A percentile compares a stretch with the other conserved stretches of the same genome.
Evolutionary conservation across 1,139 yeast genomes (phyloP).

Genomic region (Saccharomyces pastorianus): DNA sequence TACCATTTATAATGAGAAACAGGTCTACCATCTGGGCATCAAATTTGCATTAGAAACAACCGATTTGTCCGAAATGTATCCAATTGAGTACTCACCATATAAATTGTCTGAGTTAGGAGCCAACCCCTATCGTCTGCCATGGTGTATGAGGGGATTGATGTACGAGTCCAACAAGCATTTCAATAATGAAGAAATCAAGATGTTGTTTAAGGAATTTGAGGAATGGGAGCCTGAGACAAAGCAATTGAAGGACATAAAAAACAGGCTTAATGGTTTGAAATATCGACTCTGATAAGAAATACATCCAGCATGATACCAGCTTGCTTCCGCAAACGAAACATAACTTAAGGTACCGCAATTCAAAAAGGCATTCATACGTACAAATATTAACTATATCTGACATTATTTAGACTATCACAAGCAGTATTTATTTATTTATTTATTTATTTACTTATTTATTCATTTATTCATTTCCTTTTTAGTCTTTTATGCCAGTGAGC

Average conservation of each 20-base stretch:
- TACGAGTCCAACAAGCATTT: slow-evolving; percentile 41
- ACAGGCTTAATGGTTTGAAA: slow-evolving; percentile 65
- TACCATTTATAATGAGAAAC: slow-evolving; percentile 72
- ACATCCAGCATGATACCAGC: background rate
- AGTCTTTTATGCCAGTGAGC: background rate
- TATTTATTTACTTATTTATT: background rate
- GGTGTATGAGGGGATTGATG: slow-evolving; percentile 82
- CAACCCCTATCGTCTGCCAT: slow-evolving; percentile 82
- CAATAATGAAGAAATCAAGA: slow-evolving; percentile 48
- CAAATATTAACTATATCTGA: background rate
- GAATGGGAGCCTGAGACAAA: slow-evolving; percentile 82
- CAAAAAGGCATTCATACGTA: background rate
- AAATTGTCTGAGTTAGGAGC: slow-evolving; percentile 54
- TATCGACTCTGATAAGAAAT: slow-evolving; percentile 29
- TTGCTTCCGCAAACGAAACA: background rate
- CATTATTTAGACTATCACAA: background rate
- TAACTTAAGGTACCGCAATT: background rate
- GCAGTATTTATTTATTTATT: background rate
- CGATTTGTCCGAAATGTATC: slow-evolving; percentile 38
- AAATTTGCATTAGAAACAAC: slow-evolving; percentile 71
- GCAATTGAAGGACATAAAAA: slow-evolving; percentile 71
- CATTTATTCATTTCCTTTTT: background rate
- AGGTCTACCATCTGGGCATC: slow-evolving; percentile 76
- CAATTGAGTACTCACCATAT: slow-evolving; percentile 52
- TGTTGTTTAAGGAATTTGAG: slow-evolving; percentile 63